Percentiles rank a stretch among this genome's conserved stretches.
phyloP scores from a whole-genome alignment of 1,284 basidiomycete genomes.

The Sanghuangporus sanghuang region DNA sequence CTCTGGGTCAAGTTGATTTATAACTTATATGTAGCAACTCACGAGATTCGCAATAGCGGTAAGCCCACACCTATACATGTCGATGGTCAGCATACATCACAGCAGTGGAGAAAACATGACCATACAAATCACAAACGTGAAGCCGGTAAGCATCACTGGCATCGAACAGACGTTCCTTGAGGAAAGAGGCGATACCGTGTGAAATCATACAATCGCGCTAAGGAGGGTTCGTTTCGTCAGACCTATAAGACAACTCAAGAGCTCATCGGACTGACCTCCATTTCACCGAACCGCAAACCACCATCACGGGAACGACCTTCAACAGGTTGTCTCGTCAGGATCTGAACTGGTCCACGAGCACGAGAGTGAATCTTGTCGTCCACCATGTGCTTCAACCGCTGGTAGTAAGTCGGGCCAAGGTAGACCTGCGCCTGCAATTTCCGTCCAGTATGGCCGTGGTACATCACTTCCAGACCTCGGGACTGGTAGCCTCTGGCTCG shows the following conservation, averaged over 20 bases:
- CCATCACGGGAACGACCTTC: conserved; percentile 98
- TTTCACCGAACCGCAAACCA: conserved; percentile 99
- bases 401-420: conserved; percentile 98
- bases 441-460: conserved; percentile 95
- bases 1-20: neutral
- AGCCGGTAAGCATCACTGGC: conserved; percentile 93
- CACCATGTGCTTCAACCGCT: conserved; percentile 99
- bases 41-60: conserved; percentile 93
- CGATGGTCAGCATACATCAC: conserved; percentile 12
- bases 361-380: conserved; percentile 99
- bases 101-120: conserved; percentile 29
- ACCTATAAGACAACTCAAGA: neutral
- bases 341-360: conserved; percentile 96
- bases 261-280: conserved; percentile 58
- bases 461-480: conserved; percentile 97
- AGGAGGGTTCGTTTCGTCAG: neutral
- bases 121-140: conserved; percentile 91
- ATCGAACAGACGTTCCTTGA: conserved; percentile 93
- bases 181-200: conserved; percentile 96
- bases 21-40: conserved; percentile 27
- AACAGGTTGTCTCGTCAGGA: conserved; percentile 97
- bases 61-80: conserved; percentile 70
- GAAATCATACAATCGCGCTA: conserved; percentile 98
- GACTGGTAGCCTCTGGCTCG: conserved; percentile 89
- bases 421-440: conserved; percentile 98